These are phyloP conservation scores for Lecanicillium sp. DNA, from an alignment of 2,329 filamentous ascomycete genomes.

Conservation along the genomic window DNA sequence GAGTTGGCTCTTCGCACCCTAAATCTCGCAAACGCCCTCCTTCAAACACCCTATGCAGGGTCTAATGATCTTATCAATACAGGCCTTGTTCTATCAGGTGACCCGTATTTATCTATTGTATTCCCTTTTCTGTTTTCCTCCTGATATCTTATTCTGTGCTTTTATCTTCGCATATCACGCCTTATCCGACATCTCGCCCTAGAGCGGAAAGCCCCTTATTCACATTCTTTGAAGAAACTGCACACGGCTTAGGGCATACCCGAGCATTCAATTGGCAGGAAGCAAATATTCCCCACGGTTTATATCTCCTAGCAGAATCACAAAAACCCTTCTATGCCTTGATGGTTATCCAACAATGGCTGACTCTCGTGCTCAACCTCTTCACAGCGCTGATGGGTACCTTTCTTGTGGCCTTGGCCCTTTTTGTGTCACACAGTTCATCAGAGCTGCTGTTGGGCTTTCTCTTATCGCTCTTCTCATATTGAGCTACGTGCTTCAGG, in stretches of 20 bases:
- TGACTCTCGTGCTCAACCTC: background rate
- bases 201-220: background rate
- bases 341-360: background rate
- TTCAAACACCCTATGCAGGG: too few species aligned
- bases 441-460: background rate
- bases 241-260: background rate
- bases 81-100: background rate
- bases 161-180: background rate
- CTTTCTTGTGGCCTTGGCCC: background rate
- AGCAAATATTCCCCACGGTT: background rate
- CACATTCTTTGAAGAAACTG: background rate
- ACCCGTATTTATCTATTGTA: background rate
- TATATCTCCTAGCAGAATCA: background rate
- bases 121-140: background rate
- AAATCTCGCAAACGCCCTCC: too few species aligned
- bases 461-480: background rate
- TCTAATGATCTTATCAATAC: too few species aligned
- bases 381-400: background rate
- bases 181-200: background rate
- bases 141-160: background rate
- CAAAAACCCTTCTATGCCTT: background rate
- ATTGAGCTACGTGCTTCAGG: background rate
- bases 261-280: background rate
- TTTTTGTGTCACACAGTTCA: background rate
- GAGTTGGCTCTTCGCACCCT: too few species aligned